These are phyloP conservation scores for Yarrowia sp. DNA, from an alignment of 805 yeast genomes.

Conservation along the genomic window DNA sequence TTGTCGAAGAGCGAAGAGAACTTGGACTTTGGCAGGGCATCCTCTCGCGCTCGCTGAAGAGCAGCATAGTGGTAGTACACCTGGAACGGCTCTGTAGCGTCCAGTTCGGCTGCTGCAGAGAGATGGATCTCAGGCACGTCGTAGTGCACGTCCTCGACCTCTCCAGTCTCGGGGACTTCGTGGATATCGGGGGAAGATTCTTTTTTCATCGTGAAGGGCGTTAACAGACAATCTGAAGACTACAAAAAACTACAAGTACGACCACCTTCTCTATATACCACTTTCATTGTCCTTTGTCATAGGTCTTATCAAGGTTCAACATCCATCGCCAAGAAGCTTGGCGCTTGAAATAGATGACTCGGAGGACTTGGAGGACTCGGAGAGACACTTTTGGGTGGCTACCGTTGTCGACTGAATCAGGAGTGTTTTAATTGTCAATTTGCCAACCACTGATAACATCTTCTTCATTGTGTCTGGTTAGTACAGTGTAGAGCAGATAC, in stretches of 20 bases:
- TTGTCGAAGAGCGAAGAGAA: constrained; percentile 3
- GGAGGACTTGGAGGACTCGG: not conserved
- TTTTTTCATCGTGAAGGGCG: not conserved
- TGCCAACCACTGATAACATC: too few species aligned
- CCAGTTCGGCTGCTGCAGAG: constrained; percentile 4
- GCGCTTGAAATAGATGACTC: not conserved
- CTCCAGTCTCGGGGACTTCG: not conserved
- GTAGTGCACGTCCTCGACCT: constrained; percentile 1
- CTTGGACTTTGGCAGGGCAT: not conserved
- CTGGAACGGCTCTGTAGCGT: not conserved
- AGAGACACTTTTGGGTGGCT: too few species aligned
- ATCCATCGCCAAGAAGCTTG: constrained; percentile 16
- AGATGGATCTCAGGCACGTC: constrained; percentile 11
- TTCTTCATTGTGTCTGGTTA: too few species aligned
- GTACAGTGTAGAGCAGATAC: too few species aligned
- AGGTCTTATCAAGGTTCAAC: not conserved
- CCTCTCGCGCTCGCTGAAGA: not conserved
- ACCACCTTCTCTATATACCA: too few species aligned
- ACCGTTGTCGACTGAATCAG: too few species aligned
- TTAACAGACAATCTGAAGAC: too few species aligned
- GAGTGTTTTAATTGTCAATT: too few species aligned
- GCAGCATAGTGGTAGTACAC: constrained; percentile 5
- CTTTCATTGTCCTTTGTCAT: too few species aligned
- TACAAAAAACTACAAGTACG: too few species aligned
- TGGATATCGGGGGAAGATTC: constrained; percentile 3